phyloP scores from a whole-genome alignment of 108 stramenopile genomes.

The Hondaea fermentalgiana region DNA sequence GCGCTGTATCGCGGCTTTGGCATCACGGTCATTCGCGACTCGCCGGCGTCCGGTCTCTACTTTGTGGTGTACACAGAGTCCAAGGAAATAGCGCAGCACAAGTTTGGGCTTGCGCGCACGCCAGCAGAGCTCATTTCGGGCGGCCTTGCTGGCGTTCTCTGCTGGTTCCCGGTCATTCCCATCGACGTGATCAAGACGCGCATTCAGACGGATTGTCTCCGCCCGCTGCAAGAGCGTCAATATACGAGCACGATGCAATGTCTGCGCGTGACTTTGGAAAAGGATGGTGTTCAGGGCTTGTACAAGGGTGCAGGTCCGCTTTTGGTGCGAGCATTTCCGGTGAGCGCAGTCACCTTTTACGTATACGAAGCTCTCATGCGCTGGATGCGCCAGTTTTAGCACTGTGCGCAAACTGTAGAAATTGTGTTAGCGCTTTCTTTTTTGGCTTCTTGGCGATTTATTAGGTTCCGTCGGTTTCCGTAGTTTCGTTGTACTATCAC shows the following conservation, averaged over 20 bases:
- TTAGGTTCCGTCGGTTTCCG: too few species aligned
- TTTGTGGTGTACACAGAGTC: conserved; percentile 36
- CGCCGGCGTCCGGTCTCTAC: conserved; percentile 38
- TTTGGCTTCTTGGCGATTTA: too few species aligned
- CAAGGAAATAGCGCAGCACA: background rate
- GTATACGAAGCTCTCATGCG: conserved; percentile 29
- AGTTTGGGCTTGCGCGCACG: background rate
- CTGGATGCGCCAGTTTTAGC: background rate
- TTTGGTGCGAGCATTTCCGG: conserved; percentile 42
- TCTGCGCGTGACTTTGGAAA: background rate
- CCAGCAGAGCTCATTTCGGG: conserved; percentile 27
- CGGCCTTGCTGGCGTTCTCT: conserved; percentile 38
- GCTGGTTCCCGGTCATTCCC: conserved; percentile 40
- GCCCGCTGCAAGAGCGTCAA: background rate
- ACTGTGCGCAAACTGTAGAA: background rate
- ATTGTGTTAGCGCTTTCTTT: background rate
- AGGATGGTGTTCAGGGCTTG: conserved; percentile 1
- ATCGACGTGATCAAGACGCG: conserved; percentile 46
- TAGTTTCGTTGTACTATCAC: too few species aligned
- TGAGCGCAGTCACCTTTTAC: conserved; percentile 42
- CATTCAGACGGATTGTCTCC: background rate
- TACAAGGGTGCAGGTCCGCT: conserved; percentile 39
- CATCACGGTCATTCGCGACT: conserved; percentile 29
- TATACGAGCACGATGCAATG: background rate
- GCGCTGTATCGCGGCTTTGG: conserved; percentile 26